Base-by-base conservation (phyloP, 805 yeast genomes). In the Metschnikowia continentalis region DNA sequence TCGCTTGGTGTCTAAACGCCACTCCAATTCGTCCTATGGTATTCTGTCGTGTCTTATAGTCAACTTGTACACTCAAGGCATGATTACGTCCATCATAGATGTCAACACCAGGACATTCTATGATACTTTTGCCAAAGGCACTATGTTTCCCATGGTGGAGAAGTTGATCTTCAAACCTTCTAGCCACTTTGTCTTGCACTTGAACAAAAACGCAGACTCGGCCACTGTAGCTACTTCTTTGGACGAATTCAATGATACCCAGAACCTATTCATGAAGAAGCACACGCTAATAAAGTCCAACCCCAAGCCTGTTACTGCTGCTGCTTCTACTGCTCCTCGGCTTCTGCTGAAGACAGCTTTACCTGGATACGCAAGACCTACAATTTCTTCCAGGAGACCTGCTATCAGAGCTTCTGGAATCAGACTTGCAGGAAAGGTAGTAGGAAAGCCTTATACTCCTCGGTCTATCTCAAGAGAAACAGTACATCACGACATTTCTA, bases 341-440 rank as follows among this genome's bases (percentile, higher is more conserved):
- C 45, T 38, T 19, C 15, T n/a, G 20, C 17, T 20, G 26, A 38
- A 14, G 8, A 20, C 26, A 19, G 20, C 46, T n/a, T 33, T 60
- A 13, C 72, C 72, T 8, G 55, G 57, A 52, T 70, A 70, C 45
- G 71, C 74, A 8, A 61, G 61, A 47, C 71, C 75, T 5, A 70
- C 74, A 0, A 50, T 54, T 5, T 52, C 69, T 3, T 70, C 71
- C 2, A 37, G 45, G 10, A 52, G 54, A 33, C 63, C 65, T 17
- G 17, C 33, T 15, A 5, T 6, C 8, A 40, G 23, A 23, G 38
- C 30, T 6, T 20, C 38, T 3, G n/a, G 20, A 14, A 42, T 8
- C 13, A 42, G 20, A 38, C 30, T n/a, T 33, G 20, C 35, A 20
- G 46, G 46, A 13, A 42, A 42, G 17, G 11, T 10, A 13, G 32